phyloP scores from a whole-genome alignment of 306 rosid genomes.

The Malus asiatica region DNA sequence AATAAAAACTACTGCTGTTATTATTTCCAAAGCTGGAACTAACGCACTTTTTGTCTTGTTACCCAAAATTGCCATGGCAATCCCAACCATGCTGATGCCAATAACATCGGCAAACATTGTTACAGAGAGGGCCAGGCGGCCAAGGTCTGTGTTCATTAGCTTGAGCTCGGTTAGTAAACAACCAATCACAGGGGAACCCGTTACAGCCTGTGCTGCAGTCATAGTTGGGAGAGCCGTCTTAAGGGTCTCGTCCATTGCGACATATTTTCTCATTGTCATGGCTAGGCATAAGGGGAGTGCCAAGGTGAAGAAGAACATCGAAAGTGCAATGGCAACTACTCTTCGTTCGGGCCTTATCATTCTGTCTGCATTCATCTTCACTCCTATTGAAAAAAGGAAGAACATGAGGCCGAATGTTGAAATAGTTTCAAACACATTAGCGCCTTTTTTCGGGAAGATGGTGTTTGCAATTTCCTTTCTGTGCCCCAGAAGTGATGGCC shows the following conservation, averaged over 20 bases:
- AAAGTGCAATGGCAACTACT: constrained; percentile 29
- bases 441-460: constrained; percentile 40
- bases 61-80: constrained; percentile 11
- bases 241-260: not conserved
- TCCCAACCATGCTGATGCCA: constrained; percentile 3
- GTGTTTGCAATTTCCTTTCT: not conserved
- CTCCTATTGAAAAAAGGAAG: constrained; percentile 41
- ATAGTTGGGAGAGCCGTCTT: constrained; percentile 13
- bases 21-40: not conserved
- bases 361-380: constrained; percentile 27
- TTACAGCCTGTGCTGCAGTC: constrained; percentile 31
- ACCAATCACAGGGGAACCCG: constrained; percentile 34
- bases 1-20: constrained; percentile 10
- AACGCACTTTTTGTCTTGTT: not conserved
- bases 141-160: constrained; percentile 46
- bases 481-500: constrained; percentile 51
- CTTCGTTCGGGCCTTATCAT: constrained; percentile 34
- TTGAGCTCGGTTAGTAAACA: constrained; percentile 47
- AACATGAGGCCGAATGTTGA: constrained; percentile 38
- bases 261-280: not conserved
- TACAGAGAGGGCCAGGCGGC: constrained; percentile 42
- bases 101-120: constrained; percentile 33
- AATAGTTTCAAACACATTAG: constrained; percentile 27
- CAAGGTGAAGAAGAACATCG: constrained; percentile 21
- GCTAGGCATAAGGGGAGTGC: not conserved